Conservation (phyloP, 495 filamentous ascomycete species). For the Acidiella bohemica region DNA sequence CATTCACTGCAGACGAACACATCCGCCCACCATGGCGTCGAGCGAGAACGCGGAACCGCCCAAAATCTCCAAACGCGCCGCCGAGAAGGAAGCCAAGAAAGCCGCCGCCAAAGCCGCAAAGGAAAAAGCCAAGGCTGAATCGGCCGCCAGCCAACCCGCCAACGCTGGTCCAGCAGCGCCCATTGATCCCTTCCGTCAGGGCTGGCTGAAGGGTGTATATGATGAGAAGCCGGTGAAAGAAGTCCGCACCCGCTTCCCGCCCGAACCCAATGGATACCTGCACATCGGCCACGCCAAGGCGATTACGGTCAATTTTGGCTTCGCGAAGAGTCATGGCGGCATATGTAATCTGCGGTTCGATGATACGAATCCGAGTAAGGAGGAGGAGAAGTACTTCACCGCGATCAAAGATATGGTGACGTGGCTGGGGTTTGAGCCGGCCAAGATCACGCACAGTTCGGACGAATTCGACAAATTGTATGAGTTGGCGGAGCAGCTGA, state of each 20-base stretch:
- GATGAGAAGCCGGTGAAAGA: conserved; percentile 54
- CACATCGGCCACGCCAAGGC: conserved; percentile 93
- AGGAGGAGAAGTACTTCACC: conserved; percentile 33
- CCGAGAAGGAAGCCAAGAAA: conserved; percentile 21
- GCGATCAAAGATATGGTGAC: conserved; percentile 32
- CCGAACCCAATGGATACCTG: conserved; percentile 72
- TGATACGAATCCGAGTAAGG: conserved; percentile 35
- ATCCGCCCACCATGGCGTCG: conserved; percentile 1
- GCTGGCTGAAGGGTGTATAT: conserved; percentile 71
- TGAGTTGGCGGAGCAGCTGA: conserved; percentile 75
- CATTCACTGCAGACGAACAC: too few species aligned
- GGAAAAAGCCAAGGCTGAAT: conserved; percentile 23
- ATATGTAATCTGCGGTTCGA: conserved; percentile 41
- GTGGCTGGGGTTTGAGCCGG: conserved; percentile 34
- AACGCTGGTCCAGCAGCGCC: conserved; percentile 39
- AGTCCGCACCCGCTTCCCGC: conserved; percentile 75
- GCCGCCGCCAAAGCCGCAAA: conserved; percentile 20
- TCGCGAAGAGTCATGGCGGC: conserved; percentile 74
- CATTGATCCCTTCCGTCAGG: conserved; percentile 60
- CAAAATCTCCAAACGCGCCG: conserved; percentile 24
- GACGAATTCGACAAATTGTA: conserved; percentile 85
- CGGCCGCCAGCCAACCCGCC: conserved; percentile 20
- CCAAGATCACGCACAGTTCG: conserved; percentile 61
- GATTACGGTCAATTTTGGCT: conserved; percentile 95
- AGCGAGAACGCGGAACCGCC: conserved; percentile 8